A percentile compares a stretch with the other conserved stretches of the same genome.
Conservation (phyloP, 2,329 filamentous ascomycete genomes). For the Penicillium olsonii region DNA sequence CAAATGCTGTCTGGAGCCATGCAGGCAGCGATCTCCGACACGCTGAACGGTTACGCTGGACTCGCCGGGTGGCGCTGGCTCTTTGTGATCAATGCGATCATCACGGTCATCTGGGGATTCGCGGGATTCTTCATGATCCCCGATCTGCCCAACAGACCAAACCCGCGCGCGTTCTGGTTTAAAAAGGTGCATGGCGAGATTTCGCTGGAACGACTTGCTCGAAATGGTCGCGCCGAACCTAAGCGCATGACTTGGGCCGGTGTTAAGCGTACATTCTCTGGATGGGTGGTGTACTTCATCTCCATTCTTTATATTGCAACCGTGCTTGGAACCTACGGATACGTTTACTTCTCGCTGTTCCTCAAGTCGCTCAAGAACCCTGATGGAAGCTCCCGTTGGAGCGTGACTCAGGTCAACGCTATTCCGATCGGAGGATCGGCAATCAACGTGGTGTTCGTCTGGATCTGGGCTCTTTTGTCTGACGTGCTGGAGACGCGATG, state of each 20-base stretch:
- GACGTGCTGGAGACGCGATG: slow-evolving; percentile 54
- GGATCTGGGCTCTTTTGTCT: slow-evolving; percentile 57
- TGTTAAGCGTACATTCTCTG: slow-evolving; percentile 46
- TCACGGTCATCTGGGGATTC: slow-evolving; percentile 39
- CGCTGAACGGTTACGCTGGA: slow-evolving; percentile 30
- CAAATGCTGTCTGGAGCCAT: slow-evolving; percentile 35
- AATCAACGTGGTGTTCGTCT: slow-evolving; percentile 55
- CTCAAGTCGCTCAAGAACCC: slow-evolving; percentile 28
- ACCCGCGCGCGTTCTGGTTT: slow-evolving; percentile 44
- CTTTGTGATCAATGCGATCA: slow-evolving; percentile 42
- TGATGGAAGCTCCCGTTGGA: slow-evolving; percentile 48
- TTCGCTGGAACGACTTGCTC: slow-evolving; percentile 47
- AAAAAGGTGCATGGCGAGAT: slow-evolving; percentile 44
- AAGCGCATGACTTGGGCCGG: slow-evolving; percentile 49
- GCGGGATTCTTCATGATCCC: slow-evolving; percentile 40
- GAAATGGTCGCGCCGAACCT: slow-evolving; percentile 49
- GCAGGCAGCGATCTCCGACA: slow-evolving; percentile 34
- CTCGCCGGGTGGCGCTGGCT: slow-evolving; percentile 41
- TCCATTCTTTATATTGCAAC: slow-evolving; percentile 49
- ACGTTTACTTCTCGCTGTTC: slow-evolving; percentile 32
- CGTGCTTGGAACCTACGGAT: slow-evolving; percentile 51
- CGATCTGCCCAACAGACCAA: slow-evolving; percentile 39
- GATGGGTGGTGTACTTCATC: slow-evolving; percentile 51
- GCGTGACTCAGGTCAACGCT: slow-evolving; percentile 48
- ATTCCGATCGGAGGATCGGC: slow-evolving; percentile 53